These are phyloP conservation scores for Fusarium decemcellulare DNA, from an alignment of 2,329 filamentous ascomycete genomes.

Conservation along the genomic window DNA sequence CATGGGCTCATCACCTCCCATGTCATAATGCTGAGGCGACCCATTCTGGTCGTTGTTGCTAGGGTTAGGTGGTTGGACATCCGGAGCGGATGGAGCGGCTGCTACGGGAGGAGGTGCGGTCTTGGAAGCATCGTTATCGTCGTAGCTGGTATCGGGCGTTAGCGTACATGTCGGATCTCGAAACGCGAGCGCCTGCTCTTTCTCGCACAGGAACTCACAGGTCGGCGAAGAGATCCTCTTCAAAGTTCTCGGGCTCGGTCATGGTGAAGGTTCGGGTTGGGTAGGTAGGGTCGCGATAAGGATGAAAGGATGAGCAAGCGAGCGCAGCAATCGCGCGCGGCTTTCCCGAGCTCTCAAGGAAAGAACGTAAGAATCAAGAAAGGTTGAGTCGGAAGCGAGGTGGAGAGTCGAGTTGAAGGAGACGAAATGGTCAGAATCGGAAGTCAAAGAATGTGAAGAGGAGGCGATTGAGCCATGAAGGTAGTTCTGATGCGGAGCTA, in stretches of 20 bases:
- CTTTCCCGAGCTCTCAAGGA: slow-evolving; percentile 4
- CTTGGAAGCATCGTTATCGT: slow-evolving; percentile 71
- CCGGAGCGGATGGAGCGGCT: slow-evolving; percentile 44
- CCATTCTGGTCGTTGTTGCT: slow-evolving; percentile 44
- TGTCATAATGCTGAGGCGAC: slow-evolving; percentile 38
- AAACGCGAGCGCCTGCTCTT: not conserved
- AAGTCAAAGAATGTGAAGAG: slow-evolving; percentile 19
- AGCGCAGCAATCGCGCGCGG: slow-evolving; percentile 18
- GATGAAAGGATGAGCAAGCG: not conserved
- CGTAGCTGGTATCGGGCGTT: slow-evolving; percentile 65
- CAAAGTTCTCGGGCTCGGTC: slow-evolving; percentile 86
- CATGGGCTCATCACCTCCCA: slow-evolving; percentile 57
- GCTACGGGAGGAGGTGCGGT: slow-evolving; percentile 52
- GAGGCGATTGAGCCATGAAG: slow-evolving; percentile 36
- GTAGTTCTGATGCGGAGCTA: slow-evolving; percentile 36
- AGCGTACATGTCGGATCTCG: slow-evolving; percentile 2
- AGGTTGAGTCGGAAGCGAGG: not conserved
- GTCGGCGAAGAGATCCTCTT: slow-evolving; percentile 96
- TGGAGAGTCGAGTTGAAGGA: slow-evolving; percentile 7
- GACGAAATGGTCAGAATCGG: slow-evolving; percentile 14
- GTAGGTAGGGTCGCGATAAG: slow-evolving; percentile 22
- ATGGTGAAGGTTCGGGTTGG: slow-evolving; percentile 60
- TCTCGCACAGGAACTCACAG: slow-evolving; percentile 72
- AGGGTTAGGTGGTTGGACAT: slow-evolving; percentile 43
- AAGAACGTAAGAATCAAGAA: not conserved